These are phyloP conservation scores for Carallia brachiata DNA, from an alignment of 345 rosid genomes.

Conservation along the genomic window DNA sequence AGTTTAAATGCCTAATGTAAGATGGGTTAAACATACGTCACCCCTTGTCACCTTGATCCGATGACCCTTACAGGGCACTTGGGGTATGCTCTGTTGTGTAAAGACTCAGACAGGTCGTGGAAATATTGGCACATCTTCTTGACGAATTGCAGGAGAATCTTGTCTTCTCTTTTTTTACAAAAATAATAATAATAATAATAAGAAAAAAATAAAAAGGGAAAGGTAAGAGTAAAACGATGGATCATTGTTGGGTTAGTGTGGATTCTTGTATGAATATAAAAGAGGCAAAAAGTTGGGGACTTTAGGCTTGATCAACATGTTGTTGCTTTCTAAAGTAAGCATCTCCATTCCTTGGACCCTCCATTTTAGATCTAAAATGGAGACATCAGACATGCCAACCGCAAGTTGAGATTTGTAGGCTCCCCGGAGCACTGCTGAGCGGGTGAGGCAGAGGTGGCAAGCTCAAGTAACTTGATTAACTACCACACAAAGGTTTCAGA, in stretches of 20 bases:
- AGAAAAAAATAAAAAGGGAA: not conserved
- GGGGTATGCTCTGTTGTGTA: too few relatives aligned
- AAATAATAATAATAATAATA: too few relatives aligned
- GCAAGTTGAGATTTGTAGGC: conserved; percentile 19
- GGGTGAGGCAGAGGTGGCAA: conserved; percentile 24
- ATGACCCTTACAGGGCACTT: too few relatives aligned
- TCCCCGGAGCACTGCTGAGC: not conserved
- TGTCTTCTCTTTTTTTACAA: too few relatives aligned
- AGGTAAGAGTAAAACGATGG: not conserved
- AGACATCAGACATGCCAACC: conserved; percentile 15
- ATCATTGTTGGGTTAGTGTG: not conserved
- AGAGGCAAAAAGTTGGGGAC: not conserved
- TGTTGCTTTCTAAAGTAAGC: conserved; percentile 7
- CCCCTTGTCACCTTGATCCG: too few relatives aligned
- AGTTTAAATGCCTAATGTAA: too few relatives aligned
- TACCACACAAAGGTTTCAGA: conserved; percentile 9
- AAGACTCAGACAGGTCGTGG: too few relatives aligned
- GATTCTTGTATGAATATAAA: not conserved
- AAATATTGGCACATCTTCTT: too few relatives aligned
- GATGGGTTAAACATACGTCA: too few relatives aligned
- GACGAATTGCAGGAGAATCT: too few relatives aligned
- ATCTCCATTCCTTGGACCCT: conserved; percentile 13
- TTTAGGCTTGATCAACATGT: not conserved
- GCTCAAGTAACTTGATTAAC: conserved; percentile 6
- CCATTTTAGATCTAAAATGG: not conserved